Evolutionary conservation across 768 basidiomycete genomes (phyloP), one percentile per base, ranked within the genome.

Genomic region (Suillus hirtellus): DNA sequence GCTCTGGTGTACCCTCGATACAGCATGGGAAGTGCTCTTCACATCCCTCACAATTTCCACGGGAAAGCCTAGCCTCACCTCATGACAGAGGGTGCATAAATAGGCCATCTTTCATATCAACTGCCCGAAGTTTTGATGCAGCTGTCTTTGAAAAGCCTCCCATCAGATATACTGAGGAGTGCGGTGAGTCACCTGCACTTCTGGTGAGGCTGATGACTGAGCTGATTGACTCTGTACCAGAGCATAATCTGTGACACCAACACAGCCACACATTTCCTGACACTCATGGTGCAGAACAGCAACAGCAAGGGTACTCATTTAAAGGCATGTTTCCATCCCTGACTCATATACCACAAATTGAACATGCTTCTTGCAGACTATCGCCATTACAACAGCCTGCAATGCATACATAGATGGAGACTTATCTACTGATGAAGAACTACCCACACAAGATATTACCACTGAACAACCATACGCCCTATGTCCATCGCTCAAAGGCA

Each of bases 101-200:
- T 15, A 38, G 15, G 19, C 10, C 8, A 21, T 43, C 43, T 12
- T 19, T 47, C 4, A 44, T 34, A 5, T 56, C 60, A 47, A 63
- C 7, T 34, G 34, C 73, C 31, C 79, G 82, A 40, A 81, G 81
- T 17, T 75, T 91, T 38, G 88, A 90, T 66, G 80, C 84, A 2
- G 76, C 83, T 34, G 78, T 86, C 46, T 84, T 86, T 61, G 78
- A 84, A 52, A 79, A 80, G 54, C 76, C 78, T 19, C 60, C 70
- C 71, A 53, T 63, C 66, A 70, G 65, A 56, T 49, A 68, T 11
- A 35, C 66, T 15, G 71, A 71, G n/a, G 75, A 75, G 59, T 68
- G 27, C 11, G 73, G 73, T 76, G 68, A 74, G 69, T 70, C 64
- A 21, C 63, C 67, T 14, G 10, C 60, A 34, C 67, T 64, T 61